Percentiles rank a stretch among this genome's conserved stretches.
Evolutionary conservation across 441 rosid species (phyloP).

Genomic region (Biscutella laevigata): DNA sequence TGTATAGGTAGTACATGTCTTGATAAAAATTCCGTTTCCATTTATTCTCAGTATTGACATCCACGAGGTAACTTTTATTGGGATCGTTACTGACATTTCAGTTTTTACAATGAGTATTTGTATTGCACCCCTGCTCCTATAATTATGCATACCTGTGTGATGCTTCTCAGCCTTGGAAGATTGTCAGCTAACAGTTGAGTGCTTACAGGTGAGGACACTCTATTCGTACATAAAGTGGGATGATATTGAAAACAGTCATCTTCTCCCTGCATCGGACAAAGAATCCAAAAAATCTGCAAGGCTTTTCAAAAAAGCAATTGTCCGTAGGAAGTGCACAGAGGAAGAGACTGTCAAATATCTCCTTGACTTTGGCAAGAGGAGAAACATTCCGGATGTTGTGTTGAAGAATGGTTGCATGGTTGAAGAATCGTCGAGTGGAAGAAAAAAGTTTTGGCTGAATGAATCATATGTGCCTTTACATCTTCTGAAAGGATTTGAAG

Average conservation of each 20-base stretch:
- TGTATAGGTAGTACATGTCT: neutral
- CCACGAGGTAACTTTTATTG: too few relatives aligned
- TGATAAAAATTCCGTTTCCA: constrained; percentile 1
- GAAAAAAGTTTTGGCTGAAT: constrained; percentile 81
- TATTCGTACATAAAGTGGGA: constrained; percentile 76
- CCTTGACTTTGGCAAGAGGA: constrained; percentile 97
- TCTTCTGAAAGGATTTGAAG: constrained; percentile 87
- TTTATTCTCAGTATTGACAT: too few relatives aligned
- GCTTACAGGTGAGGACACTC: constrained; percentile 75
- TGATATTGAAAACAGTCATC: constrained; percentile 63
- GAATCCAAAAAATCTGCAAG: constrained; percentile 67
- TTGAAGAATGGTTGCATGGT: constrained; percentile 52
- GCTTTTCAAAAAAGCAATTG: constrained; percentile 72
- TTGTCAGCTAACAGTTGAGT: constrained; percentile 13
- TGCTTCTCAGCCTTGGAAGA: constrained; percentile 5
- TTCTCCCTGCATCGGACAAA: constrained; percentile 49
- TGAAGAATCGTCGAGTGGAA: constrained; percentile 83
- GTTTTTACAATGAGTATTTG: neutral
- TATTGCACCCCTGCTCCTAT: neutral
- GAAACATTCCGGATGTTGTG: constrained; percentile 67
- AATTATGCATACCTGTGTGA: constrained; percentile 11
- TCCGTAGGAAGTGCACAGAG: constrained; percentile 67
- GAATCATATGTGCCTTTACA: constrained; percentile 79
- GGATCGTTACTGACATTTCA: neutral
- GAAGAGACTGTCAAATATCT: constrained; percentile 63